A percentile compares a stretch with the other conserved stretches of the same genome.
Conservation (phyloP, 2,329 filamentous ascomycete species). For the Mycosphaerella arachidis region DNA sequence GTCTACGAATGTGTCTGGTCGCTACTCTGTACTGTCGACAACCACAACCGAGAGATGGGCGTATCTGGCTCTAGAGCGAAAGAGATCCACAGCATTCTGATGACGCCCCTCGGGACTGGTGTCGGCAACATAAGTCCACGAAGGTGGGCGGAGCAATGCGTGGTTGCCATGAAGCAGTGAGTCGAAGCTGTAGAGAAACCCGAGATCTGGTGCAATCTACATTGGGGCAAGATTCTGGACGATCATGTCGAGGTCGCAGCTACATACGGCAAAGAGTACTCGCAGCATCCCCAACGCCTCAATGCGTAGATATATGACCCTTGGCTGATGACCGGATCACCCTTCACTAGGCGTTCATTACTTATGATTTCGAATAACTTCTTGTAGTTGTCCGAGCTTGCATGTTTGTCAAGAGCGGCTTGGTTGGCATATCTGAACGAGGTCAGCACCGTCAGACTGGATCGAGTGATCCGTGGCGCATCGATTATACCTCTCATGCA, state of each 20-base stretch:
- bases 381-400: neutral
- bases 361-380: neutral
- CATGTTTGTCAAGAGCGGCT: neutral
- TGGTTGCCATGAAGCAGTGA: constrained; percentile 51
- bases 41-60: constrained; percentile 39
- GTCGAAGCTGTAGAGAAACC: constrained; percentile 44
- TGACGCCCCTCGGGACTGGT: constrained; percentile 52
- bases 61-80: constrained; percentile 16
- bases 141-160: constrained; percentile 49
- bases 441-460: neutral
- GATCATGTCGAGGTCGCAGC: constrained; percentile 26
- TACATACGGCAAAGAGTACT: neutral
- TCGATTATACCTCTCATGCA: neutral
- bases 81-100: constrained; percentile 43
- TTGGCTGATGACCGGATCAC: neutral
- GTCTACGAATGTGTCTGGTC: constrained; percentile 54
- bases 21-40: constrained; percentile 47
- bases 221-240: constrained; percentile 33
- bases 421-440: neutral
- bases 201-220: constrained; percentile 40
- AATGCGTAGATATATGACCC: neutral
- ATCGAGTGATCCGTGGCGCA: no score
- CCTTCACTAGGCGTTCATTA: neutral
- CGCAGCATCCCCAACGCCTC: neutral
- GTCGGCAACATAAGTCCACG: constrained; percentile 43